These are phyloP conservation scores for Debaryomyces fabryi DNA, from an alignment of 1,139 yeast genomes.

Conservation along the genomic window DNA sequence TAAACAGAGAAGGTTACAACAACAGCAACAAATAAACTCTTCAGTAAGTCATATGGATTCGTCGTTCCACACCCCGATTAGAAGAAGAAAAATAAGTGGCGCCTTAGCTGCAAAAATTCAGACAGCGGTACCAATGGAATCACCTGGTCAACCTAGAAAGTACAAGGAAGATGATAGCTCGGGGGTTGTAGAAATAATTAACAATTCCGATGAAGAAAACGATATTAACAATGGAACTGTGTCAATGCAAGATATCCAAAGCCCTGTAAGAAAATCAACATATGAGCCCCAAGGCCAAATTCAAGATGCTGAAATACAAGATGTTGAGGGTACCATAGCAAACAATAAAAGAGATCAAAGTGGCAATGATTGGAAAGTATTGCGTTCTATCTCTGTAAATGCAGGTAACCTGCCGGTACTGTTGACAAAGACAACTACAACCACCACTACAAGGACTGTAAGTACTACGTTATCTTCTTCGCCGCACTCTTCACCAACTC, in stretches of 20 bases:
- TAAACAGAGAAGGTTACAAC: constrained; percentile 44
- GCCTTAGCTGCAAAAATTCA: constrained; percentile 69
- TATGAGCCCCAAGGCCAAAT: constrained; percentile 18
- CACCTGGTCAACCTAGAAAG: constrained; percentile 98
- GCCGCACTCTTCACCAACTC: constrained; percentile 36
- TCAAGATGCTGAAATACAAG: constrained; percentile 18
- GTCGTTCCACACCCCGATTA: constrained; percentile 68
- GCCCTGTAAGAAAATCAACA: constrained; percentile 21
- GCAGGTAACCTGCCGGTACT: constrained; percentile 38
- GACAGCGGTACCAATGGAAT: constrained; percentile 83
- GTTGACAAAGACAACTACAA: constrained; percentile 51
- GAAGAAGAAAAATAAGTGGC: constrained; percentile 71
- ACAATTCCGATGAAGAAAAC: constrained; percentile 45
- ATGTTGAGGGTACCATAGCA: constrained; percentile 15
- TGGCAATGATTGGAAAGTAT: constrained; percentile 41
- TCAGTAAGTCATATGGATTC: constrained; percentile 41
- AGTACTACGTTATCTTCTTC: constrained; percentile 51
- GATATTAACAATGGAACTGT: constrained; percentile 14
- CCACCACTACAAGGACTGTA: constrained; percentile 51
- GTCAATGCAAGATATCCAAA: constrained; percentile 30
- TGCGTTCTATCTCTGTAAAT: constrained; percentile 46
- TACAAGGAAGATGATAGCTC: constrained; percentile 39
- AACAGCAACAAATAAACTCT: constrained; percentile 33
- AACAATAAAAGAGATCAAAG: constrained; percentile 15
- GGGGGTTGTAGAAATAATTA: constrained; percentile 31